phyloP scores from a whole-genome alignment of 2,329 filamentous ascomycete genomes.

The Nigrograna mackinnonii region DNA sequence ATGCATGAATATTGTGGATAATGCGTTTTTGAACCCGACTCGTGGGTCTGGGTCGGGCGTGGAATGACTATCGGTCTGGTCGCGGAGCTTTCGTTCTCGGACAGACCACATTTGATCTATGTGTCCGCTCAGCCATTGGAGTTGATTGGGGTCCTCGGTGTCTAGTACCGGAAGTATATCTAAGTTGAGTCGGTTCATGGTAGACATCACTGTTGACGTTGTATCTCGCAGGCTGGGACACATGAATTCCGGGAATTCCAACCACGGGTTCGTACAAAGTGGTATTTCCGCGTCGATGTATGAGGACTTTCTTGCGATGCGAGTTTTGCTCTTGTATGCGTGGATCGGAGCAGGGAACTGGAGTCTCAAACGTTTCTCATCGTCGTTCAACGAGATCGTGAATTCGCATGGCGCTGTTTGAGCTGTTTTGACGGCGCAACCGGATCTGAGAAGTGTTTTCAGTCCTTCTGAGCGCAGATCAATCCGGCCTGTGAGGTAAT shows the following conservation, averaged over 20 bases:
- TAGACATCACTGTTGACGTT: neutral
- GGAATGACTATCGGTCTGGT: neutral
- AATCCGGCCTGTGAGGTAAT: neutral
- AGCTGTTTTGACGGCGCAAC: neutral
- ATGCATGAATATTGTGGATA: neutral
- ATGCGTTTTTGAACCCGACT: neutral
- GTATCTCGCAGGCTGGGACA: neutral
- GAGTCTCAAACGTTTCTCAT: neutral
- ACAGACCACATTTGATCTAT: neutral
- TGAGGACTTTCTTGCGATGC: conserved; percentile 1
- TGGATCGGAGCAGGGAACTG: neutral
- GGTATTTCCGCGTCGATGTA: neutral
- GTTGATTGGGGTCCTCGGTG: neutral
- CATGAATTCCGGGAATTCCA: neutral
- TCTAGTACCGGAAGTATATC: neutral
- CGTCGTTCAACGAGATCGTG: neutral
- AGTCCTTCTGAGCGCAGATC: neutral
- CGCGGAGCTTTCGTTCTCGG: neutral
- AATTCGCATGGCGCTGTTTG: neutral
- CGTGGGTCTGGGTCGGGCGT: too few relatives aligned
- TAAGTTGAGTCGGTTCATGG: neutral
- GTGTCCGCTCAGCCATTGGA: neutral
- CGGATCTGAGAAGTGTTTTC: neutral
- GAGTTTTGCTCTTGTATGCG: neutral
- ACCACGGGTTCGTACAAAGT: neutral